Base-by-base conservation (phyloP, 768 basidiomycete species). In the Suillus americanus region DNA sequence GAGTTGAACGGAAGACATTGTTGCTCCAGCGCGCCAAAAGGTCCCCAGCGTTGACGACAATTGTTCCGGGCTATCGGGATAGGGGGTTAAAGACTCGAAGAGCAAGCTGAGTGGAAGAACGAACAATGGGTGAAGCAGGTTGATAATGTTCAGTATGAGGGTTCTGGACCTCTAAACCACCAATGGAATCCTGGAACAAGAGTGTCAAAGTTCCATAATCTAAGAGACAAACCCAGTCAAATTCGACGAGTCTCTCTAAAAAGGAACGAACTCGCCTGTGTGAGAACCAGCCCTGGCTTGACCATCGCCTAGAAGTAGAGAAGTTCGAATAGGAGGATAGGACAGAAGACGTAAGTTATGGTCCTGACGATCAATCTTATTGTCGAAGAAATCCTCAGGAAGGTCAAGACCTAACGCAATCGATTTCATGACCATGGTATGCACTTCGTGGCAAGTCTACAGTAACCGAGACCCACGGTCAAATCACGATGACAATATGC, bases 271-370 rank as follows among this genome's bases (percentile, higher is more conserved):
- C 75, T 56, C 65, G 83, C 89, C 91, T 55, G 91, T 91, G 71
- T 95, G 94, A 25, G 90, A 88, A 13, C 91, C 93, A 18, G 93
- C 93, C 33, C 94, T 83, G 16, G 90, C 88, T 71, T 92, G 90
- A 1, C 90, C 91, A 1, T 89, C 85, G 45, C 80, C 74, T 43
- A 80, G 79, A 53, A 93, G 78, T 40, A 89, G 68, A 25, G 80
- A 75, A 7, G 83, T 82, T 65, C 85, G 85, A 60, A 95, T 82
- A n/a, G 91, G 79, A 28, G 94, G 94, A 73, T 95, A 95, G 9
- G 88, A 90, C 30, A 95, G 77, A 37, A 95, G 81, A 33, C 94
- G 83, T 48, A 96, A 76, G 72, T 94, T 95, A 72, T 95, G 93
- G 67, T 82, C 87, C 75, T 92, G 89, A 66, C 91, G 86, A 69